These are phyloP conservation scores for Hemerocallis citrina DNA, from an alignment of 106 monocot genomes.

Conservation along the genomic window DNA sequence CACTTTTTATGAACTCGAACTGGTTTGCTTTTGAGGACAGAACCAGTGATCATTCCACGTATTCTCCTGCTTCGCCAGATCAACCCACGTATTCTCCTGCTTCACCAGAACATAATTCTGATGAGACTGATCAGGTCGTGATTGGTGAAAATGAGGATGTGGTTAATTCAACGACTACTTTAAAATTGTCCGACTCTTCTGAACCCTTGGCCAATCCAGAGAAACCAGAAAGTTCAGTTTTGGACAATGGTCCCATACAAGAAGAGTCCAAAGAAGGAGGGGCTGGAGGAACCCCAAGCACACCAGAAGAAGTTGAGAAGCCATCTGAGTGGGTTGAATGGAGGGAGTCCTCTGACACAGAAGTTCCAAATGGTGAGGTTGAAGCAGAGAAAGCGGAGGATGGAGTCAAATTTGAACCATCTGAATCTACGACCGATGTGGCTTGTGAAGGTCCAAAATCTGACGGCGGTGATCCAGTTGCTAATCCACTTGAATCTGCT, in stretches of 20 bases:
- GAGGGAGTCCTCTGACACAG: conserved; percentile 52
- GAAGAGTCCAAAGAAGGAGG: conserved; percentile 7
- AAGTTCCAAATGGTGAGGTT: conserved; percentile 23
- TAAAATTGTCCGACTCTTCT: conserved; percentile 5
- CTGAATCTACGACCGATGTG: neutral
- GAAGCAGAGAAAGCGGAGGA: neutral
- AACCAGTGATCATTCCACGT: too few species aligned
- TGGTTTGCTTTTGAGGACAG: conserved; percentile 94
- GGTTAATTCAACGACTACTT: conserved; percentile 13
- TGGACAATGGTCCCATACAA: conserved; percentile 29
- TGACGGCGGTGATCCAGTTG: too few species aligned
- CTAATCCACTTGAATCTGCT: neutral
- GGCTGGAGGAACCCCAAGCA: neutral
- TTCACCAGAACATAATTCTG: conserved; percentile 47
- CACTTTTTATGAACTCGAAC: conserved; percentile 92
- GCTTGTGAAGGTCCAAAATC: neutral
- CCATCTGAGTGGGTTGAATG: conserved; percentile 61
- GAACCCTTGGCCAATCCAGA: conserved; percentile 3
- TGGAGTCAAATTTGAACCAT: neutral
- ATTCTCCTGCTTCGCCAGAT: conserved; percentile 33
- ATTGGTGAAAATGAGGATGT: conserved; percentile 38
- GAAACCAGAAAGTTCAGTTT: conserved; percentile 6
- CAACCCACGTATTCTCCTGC: conserved; percentile 20
- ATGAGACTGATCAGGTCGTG: conserved; percentile 38
- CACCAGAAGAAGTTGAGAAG: conserved; percentile 22